Evolutionary conservation across 768 basidiomycete species (phyloP), one percentile per base, ranked within the genome.

Genomic region (Auriscalpium orientale): DNA sequence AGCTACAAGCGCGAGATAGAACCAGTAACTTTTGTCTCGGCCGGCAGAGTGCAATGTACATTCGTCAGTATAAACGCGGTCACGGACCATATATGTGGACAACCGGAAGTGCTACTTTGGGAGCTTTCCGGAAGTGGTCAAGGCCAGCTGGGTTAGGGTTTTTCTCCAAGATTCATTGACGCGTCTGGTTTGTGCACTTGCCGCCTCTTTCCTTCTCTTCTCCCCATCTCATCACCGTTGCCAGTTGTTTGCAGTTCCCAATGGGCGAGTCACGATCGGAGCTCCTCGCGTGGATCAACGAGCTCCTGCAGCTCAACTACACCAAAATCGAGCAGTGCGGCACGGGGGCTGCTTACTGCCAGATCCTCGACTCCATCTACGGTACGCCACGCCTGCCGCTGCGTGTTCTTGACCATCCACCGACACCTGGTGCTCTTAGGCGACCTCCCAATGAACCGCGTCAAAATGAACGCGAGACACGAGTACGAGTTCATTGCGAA

Each of bases 401-500:
- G 46, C 35, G 34, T 43, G 33, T 20, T 18, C 15, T 49, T 51
- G 40, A 33, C 35, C 49, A 28, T 28, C 35, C 20, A 20, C 28
- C 28, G 28, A 58, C 20, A 21, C 40, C 33, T 28, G 11, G 40
- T 21, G 13, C 44, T n/a, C 40, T 10, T 66, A 95, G 93, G 88
- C 63, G 91, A 98, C 73, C 59, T 97, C 0, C 94, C 94, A 12
- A 92, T 98, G 91, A 64, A 73, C 37, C 81, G 88, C 59, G 95
- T 99, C 64, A 98, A 98, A 79, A 91, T 98, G 83, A 85, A 85
- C 70, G 94, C 97, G 46, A 94, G 85, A 74, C 90, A 91, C 66
- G 91, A 97, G 68, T 98, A 97, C 74, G 95, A 98, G 71, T 98
- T 84, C 67, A 72, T 98, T 54, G 88, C 83, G 28, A 99, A 99